phyloP scores from a whole-genome alignment of 2,329 filamentous ascomycete genomes.

The Colletotrichum caudatum region DNA sequence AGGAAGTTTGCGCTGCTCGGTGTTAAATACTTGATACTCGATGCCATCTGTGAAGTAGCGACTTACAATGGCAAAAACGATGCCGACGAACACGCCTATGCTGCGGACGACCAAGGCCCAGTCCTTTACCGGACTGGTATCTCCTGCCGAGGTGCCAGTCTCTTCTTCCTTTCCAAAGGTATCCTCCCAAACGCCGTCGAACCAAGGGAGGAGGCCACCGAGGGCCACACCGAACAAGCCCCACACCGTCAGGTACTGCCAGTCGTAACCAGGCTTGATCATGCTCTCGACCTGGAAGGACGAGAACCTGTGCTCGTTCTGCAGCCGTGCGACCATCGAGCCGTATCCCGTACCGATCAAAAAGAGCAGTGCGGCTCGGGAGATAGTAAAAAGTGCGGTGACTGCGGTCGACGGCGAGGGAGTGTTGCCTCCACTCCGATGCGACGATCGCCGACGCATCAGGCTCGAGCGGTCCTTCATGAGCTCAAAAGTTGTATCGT shows the following conservation, averaged over 20 bases:
- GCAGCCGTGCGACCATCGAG: slow-evolving; percentile 81
- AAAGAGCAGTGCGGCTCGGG: slow-evolving; percentile 77
- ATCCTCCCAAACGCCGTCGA: slow-evolving; percentile 81
- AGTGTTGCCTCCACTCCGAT: slow-evolving; percentile 48
- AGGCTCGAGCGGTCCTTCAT: slow-evolving; percentile 56
- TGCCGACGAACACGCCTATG: slow-evolving; percentile 71
- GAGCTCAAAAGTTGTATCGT: slow-evolving; percentile 59
- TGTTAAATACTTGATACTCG: slow-evolving; percentile 23
- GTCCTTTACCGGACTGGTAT: slow-evolving; percentile 65
- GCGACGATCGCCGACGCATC: slow-evolving; percentile 52
- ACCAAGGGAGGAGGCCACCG: slow-evolving; percentile 84
- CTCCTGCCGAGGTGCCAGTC: slow-evolving; percentile 45
- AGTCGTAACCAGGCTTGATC: slow-evolving; percentile 60
- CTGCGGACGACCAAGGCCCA: slow-evolving; percentile 77
- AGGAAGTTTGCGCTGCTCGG: slow-evolving; percentile 79
- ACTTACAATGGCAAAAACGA: slow-evolving; percentile 81
- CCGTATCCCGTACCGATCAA: slow-evolving; percentile 86
- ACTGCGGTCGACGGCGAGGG: slow-evolving; percentile 47
- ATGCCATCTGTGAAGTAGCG: background rate
- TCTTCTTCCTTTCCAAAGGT: slow-evolving; percentile 55
- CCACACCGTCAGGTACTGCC: slow-evolving; percentile 84
- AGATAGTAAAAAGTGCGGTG: slow-evolving; percentile 62
- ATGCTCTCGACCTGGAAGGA: slow-evolving; percentile 68
- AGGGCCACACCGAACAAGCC: slow-evolving; percentile 81
- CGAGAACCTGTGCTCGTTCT: slow-evolving; percentile 74